Base-by-base conservation (phyloP, 2,329 filamentous ascomycete genomes). In the Colletotrichum caudatum region DNA sequence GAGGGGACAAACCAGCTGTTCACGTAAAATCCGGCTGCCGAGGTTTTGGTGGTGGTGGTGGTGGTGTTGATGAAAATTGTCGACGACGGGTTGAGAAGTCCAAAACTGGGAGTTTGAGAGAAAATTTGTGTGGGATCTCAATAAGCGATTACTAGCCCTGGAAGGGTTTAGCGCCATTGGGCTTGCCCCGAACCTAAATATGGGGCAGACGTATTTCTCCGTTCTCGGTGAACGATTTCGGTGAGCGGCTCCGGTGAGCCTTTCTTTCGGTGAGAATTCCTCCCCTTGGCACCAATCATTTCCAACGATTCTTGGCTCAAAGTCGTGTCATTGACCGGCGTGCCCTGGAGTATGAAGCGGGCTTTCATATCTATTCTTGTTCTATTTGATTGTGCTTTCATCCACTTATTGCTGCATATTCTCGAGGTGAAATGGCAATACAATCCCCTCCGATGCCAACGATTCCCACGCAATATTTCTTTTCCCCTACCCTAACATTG, bases 121-220 rank as follows among this genome's bases (percentile, higher is more conserved):
- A 80, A 79, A 80, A 78, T 78, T 80, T 73, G 74, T 82, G 81
- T 81, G 79, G 79, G 81, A 75, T 62, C 33, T 39, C 54, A 26
- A n/a, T 81, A 82, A 82, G 78, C 78, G 79, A 80, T 58, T 63
- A 60, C 79, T 81, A 82, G 74, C 7, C 69, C 76, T 44, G 44
- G 39, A 69, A 64, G 14, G 33, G 33, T 69, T 26, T 80, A 78
- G 80, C 62, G 68, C 26, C 2, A 53, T 76, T 77, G 75, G 77
- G 76, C 66, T 76, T 80, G 75, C 77, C 77, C 79, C 79, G 44
- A 73, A 54, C 68, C 33, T 29, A 59, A 63, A 29, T 60, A 44
- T 64, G 69, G 64, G 35, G 9, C 64, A n/a, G 8, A 2, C 46
- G 5, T n/a, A 3, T 8, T 20, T n/a, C 2, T 20, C 18, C 6